These are phyloP conservation scores for Jatropha multifida DNA, from an alignment of 441 rosid species.

Conservation along the genomic window DNA sequence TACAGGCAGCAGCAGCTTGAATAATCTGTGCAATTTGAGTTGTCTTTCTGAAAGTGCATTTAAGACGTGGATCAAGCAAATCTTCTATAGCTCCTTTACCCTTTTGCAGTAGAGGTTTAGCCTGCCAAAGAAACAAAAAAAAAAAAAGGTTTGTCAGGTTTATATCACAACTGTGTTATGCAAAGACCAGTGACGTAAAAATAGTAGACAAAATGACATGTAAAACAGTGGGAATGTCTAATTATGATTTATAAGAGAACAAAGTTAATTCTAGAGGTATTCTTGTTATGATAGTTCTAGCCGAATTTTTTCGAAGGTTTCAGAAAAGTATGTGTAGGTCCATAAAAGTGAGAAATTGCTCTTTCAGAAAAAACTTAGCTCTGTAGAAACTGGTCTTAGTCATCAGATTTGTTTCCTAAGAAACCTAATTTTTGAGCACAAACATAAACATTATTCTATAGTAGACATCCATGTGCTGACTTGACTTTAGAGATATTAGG, in stretches of 20 bases:
- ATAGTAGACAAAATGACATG: not conserved
- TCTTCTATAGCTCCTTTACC: slow-evolving; percentile 69
- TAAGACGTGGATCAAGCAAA: slow-evolving; percentile 65
- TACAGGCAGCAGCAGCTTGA: slow-evolving; percentile 79
- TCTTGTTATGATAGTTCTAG: not conserved
- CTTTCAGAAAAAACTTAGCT: not conserved
- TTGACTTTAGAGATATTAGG: not conserved
- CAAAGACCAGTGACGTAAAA: not conserved
- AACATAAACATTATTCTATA: not conserved
- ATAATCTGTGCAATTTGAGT: slow-evolving; percentile 56
- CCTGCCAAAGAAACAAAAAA: slow-evolving; percentile 45
- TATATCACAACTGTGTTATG: not conserved
- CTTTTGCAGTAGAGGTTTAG: slow-evolving; percentile 72
- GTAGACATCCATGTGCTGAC: not conserved
- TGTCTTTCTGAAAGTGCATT: slow-evolving; percentile 47
- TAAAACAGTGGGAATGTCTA: not conserved
- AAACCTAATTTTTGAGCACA: not conserved
- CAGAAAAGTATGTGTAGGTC: not conserved
- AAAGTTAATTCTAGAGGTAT: not conserved
- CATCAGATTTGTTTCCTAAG: not conserved
- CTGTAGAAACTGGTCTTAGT: not conserved
- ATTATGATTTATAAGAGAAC: not conserved
- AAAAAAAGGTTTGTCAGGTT: not conserved
- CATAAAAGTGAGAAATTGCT: not conserved
- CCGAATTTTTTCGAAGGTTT: not conserved